Percentiles rank a stretch among this genome's conserved stretches.
Conservation (phyloP, 305 asterid genomes). For the Fraxinus sp. region DNA sequence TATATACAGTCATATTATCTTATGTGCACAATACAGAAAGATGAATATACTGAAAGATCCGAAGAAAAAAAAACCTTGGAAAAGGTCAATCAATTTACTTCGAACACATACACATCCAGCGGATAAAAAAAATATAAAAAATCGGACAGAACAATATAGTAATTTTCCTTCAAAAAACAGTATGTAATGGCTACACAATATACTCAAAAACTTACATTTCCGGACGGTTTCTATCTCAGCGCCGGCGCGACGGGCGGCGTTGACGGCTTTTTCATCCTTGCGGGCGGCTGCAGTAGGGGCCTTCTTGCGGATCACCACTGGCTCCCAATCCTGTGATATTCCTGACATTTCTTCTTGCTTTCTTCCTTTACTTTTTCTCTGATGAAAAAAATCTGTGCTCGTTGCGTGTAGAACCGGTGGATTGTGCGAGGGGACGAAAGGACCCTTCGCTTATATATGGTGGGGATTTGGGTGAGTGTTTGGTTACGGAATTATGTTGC, state of each 20-base stretch:
- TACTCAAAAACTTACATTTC: constrained; percentile 40
- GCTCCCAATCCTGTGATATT: constrained; percentile 93
- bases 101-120: background rate
- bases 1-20: background rate
- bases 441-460: background rate
- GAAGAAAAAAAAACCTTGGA: background rate
- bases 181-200: background rate
- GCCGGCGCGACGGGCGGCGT: constrained; percentile 98
- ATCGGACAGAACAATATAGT: background rate
- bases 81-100: background rate
- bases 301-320: constrained; percentile 85
- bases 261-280: constrained; percentile 94
- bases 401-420: background rate
- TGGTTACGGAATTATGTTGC: background rate
- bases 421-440: background rate
- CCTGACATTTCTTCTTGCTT: constrained; percentile 39
- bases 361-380: background rate
- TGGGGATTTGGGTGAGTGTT: background rate
- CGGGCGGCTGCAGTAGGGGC: constrained; percentile 98
- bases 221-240: constrained; percentile 91
- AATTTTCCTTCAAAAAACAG: background rate
- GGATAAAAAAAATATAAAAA: background rate
- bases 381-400: constrained; percentile 1
- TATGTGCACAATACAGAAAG: background rate
- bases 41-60: background rate